A percentile compares a stretch with the other conserved stretches of the same genome.
phyloP scores from a whole-genome alignment of 2,329 filamentous ascomycete species.

The Alternaria postmessia region DNA sequence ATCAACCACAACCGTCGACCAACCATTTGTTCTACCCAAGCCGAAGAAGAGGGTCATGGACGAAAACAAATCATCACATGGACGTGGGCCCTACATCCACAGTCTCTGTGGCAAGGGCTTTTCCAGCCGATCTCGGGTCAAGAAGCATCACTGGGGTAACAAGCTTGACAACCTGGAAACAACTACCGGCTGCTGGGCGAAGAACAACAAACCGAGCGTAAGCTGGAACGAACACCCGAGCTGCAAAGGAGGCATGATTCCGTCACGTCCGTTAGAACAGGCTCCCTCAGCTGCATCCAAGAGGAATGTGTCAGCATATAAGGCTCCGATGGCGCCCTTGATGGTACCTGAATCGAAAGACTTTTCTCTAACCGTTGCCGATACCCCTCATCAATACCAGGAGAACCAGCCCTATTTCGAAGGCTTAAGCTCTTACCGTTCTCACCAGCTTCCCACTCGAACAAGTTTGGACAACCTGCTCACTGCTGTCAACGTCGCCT shows the following conservation, averaged over 20 bases:
- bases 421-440: slow-evolving; percentile 8
- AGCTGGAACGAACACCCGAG: slow-evolving; percentile 44
- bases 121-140: slow-evolving; percentile 32
- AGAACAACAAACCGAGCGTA: slow-evolving; percentile 38
- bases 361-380: slow-evolving; percentile 19
- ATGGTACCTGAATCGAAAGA: slow-evolving; percentile 28
- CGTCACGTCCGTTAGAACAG: background rate
- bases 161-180: slow-evolving; percentile 33
- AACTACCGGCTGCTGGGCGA: slow-evolving; percentile 45
- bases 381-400: slow-evolving; percentile 3
- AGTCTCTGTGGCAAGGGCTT: slow-evolving; percentile 42
- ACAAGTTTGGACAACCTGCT: slow-evolving; percentile 31
- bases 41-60: background rate
- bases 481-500: slow-evolving; percentile 36
- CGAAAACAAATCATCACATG: background rate
- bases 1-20: background rate
- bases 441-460: slow-evolving; percentile 13
- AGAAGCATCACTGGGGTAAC: slow-evolving; percentile 47
- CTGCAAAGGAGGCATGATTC: slow-evolving; percentile 24
- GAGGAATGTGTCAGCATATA: background rate
- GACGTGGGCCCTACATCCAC: slow-evolving; percentile 32
- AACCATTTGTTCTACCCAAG: background rate
- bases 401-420: background rate
- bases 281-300: background rate
- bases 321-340: slow-evolving; percentile 17